Evolutionary conservation across 129 eudicot species (phyloP).

Genomic region (Helichrysum umbraculigerum): DNA sequence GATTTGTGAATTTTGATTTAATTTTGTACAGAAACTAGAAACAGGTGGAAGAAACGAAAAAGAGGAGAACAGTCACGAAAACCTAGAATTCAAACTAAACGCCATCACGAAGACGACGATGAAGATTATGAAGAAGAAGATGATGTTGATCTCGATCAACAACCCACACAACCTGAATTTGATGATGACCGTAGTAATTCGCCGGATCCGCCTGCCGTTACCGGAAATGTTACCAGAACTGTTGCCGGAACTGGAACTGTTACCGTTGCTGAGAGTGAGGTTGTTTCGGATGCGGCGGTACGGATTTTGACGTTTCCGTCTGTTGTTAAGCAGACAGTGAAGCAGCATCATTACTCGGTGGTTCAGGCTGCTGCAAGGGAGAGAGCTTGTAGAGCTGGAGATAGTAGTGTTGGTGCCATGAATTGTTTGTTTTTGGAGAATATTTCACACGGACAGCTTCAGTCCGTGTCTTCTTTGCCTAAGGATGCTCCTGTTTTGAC

Average conservation of each 20-base stretch:
- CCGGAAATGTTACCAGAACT: background rate
- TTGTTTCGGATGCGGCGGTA: conserved; percentile 44
- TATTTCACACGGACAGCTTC: conserved; percentile 85
- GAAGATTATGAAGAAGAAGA: conserved; percentile 55
- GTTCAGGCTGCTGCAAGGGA: conserved; percentile 56
- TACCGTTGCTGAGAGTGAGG: conserved; percentile 43
- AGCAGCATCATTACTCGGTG: conserved; percentile 69
- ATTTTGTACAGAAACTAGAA: conserved; percentile 49
- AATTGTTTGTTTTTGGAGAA: conserved; percentile 59
- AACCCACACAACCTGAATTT: conserved; percentile 26
- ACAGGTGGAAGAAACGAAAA: conserved; percentile 77
- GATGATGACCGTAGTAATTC: conserved; percentile 45
- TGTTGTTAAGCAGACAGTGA: conserved; percentile 58
- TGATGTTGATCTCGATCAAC: conserved; percentile 42
- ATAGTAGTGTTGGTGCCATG: conserved; percentile 35
- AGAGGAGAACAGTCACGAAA: conserved; percentile 58
- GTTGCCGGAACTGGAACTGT: background rate
- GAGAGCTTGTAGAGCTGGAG: conserved; percentile 54
- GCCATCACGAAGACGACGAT: conserved; percentile 49
- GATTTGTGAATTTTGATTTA: background rate
- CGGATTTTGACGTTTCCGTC: conserved; percentile 63
- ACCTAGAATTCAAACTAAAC: conserved; percentile 43
- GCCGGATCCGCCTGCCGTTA: conserved; percentile 33
- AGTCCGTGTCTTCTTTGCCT: conserved; percentile 79
- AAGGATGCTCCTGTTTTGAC: conserved; percentile 51